Evolutionary conservation across 257 asterid genomes (phyloP), one percentile per base, ranked within the genome.

Genomic region (Ophiorrhiza pumila): DNA sequence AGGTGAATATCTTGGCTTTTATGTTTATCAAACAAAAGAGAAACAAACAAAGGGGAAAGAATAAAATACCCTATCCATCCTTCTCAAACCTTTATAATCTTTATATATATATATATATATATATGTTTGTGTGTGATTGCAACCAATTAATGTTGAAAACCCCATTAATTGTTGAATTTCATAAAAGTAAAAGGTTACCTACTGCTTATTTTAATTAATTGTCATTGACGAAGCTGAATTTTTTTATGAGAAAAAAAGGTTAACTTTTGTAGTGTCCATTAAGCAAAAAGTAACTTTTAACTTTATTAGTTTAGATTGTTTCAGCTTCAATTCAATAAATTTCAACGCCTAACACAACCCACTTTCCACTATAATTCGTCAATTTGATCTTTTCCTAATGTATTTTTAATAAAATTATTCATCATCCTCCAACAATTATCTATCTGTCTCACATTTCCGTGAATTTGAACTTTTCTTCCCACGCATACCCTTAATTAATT

Each of bases 231-330:
- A 8, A 50, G 52, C 12, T 59, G 46, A 68, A 55, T 27, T 22
- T 45, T 39, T 11, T 43, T 13, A 23, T 6, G 23, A 20, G 69
- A 59, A 79, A 72, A 59, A 79, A 72, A 60, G 18, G 25, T 20
- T 11, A 32, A 12, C 22, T 37, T 71, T 65, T 57, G 35, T 67
- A 79, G 77, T 75, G 71, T 75, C 74, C 71, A 63, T 13, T 41
- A 45, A 55, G 76, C 41, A 49, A 78, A n/a, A 78, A 55, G 76
- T 62, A 17, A 63, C 76, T 78, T 74, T 68, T 35, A 32, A 14
- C 72, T 41, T 50, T 39, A 11, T 20, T 7, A 15, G 25, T 62
- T 65, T 37, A 43, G 13, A 65, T 55, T 53, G 13, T 27, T 61
- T 56, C 2, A 2, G 49, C 37, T 23, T 11, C 13, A 20, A 2